Evolutionary conservation across 306 rosid species (phyloP), one percentile per base, ranked within the genome.

Genomic region (Cucumis hystrix): DNA sequence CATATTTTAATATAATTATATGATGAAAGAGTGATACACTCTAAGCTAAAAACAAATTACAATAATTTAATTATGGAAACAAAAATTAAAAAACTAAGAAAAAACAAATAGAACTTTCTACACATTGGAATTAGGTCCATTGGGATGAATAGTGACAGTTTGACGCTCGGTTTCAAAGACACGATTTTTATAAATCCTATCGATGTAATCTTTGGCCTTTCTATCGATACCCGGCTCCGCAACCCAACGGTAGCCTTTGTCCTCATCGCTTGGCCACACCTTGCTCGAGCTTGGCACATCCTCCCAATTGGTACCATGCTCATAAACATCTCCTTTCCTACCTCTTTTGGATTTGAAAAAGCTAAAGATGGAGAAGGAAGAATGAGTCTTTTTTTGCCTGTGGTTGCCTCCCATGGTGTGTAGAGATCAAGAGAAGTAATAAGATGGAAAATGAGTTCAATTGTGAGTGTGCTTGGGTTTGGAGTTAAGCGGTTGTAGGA

Each of bases 291-390:
- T 89, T 8, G 64, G 4, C 21, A 83, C 77, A 16, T 84, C 88
- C 4, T 88, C 88, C 55, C 88, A 80, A 17, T 3, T 16, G 17
- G 13, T 77, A 61, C 20, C 3, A 6, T 52, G 20, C n/a, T 67
- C 72, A 8, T 77, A 47, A 8, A 64, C 52, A 0, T 35, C 80
- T 35, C 58, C 78, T 21, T 83, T 78, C 52, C 84, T 78, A 2
- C 82, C 72, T 66, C 62, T 85, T 35, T 77, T 79, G 0, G 89
- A 49, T 79, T 82, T 89, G 85, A 93, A 88, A 70, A 89, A 54
- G 83, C 41, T 86, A 73, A 91, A 89, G 49, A 89, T 28, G 37
- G 96, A 89, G 78, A 89, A 77, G 7, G 93, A 87, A 7, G 45
- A 2, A 3, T 56, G 61, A 6, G 20, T 2, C 6, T 52, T 52